A percentile compares a stretch with the other conserved stretches of the same genome.
Evolutionary conservation across 139 green algal species (phyloP).

Genomic region (Picochlorum sp.): DNA sequence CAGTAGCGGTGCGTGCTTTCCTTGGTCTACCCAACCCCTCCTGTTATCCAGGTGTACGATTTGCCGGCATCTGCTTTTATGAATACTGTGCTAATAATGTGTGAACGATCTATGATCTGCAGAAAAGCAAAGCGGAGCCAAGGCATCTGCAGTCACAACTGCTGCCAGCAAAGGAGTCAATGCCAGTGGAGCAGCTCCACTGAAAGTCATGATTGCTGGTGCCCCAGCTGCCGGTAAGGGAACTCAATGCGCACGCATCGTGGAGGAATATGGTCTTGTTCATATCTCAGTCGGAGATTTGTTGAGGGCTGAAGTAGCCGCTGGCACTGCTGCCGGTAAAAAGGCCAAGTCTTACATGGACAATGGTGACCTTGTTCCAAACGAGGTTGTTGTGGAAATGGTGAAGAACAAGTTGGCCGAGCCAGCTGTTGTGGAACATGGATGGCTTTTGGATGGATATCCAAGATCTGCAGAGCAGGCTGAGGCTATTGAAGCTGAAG

Average conservation of each 20-base stretch:
- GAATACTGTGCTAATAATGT: too few species aligned
- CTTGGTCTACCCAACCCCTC: too few species aligned
- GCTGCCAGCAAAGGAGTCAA: too few species aligned
- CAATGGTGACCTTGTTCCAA: slow-evolving; percentile 82
- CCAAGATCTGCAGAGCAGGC: slow-evolving; percentile 84
- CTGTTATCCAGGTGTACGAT: too few species aligned
- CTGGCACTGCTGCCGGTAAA: slow-evolving; percentile 63
- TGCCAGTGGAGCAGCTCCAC: slow-evolving; percentile 13
- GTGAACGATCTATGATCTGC: too few species aligned
- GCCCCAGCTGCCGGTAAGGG: slow-evolving; percentile 94
- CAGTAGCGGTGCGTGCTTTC: too few species aligned
- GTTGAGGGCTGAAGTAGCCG: slow-evolving; percentile 87
- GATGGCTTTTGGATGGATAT: slow-evolving; percentile 98
- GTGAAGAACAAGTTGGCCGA: slow-evolving; percentile 66
- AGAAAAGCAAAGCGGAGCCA: too few species aligned
- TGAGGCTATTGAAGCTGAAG: slow-evolving; percentile 80
- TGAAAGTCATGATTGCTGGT: slow-evolving; percentile 90
- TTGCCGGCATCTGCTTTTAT: too few species aligned
- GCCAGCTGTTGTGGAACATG: slow-evolving; percentile 40
- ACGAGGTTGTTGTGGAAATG: slow-evolving; percentile 89
- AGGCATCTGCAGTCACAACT: too few species aligned
- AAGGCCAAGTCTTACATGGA: slow-evolving; percentile 92
- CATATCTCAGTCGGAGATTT: slow-evolving; percentile 96
- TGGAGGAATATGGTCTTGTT: slow-evolving; percentile 79
- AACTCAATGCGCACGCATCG: slow-evolving; percentile 88